Percentiles rank a stretch among this genome's conserved stretches.
These are phyloP conservation scores for Agarophyton chilense DNA, from an alignment of 23 red algal genomes.

Conservation along the genomic window DNA sequence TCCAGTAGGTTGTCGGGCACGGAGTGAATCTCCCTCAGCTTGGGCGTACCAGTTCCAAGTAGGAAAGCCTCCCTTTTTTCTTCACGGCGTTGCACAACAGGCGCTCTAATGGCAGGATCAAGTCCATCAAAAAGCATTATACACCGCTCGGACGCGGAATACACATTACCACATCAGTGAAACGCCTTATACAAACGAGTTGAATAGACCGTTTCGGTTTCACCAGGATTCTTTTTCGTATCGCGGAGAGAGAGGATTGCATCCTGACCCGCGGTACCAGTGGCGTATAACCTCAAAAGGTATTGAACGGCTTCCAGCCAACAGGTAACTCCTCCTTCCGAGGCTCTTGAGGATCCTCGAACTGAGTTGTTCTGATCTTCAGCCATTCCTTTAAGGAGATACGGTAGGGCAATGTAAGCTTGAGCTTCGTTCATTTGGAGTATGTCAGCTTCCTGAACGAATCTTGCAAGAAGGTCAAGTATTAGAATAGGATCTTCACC, in stretches of 20 bases:
- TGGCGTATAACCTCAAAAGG: conserved; percentile 2
- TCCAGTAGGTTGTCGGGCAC: not conserved
- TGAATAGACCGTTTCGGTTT: not conserved
- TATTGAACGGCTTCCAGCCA: conserved; percentile 21
- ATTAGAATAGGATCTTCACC: not conserved
- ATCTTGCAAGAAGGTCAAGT: not conserved
- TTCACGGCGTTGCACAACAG: not conserved
- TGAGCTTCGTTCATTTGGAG: not conserved
- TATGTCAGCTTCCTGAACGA: conserved; percentile 1
- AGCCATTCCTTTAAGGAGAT: not conserved
- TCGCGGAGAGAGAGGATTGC: not conserved
- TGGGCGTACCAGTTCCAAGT: not conserved
- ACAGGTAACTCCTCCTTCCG: conserved; percentile 2
- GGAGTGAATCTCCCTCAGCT: not conserved
- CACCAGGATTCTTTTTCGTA: not conserved
- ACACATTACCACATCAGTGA: not conserved
- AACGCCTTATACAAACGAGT: not conserved
- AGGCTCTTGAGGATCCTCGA: not conserved
- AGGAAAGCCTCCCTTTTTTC: not conserved
- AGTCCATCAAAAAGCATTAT: not conserved
- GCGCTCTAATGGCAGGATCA: not conserved
- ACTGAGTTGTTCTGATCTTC: not conserved
- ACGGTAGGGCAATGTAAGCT: conserved; percentile 3
- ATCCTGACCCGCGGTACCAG: not conserved
- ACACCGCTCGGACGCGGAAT: not conserved